These are phyloP conservation scores for Fusarium nodosum DNA, from an alignment of 2,329 filamentous ascomycete species.

Conservation along the genomic window DNA sequence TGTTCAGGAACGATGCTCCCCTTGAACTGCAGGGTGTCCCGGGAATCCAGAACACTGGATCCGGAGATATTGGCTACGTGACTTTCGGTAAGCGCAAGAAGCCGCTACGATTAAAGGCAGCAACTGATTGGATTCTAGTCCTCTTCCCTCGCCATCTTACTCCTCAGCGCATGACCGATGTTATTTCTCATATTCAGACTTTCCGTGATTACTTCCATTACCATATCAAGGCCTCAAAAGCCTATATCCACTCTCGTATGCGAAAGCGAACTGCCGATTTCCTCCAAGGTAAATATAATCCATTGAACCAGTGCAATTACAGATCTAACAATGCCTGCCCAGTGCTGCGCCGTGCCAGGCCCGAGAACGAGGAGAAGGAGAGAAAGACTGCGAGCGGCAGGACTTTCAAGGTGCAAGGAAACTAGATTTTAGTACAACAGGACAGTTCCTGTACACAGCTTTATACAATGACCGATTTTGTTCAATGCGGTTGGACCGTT, in stretches of 20 bases:
- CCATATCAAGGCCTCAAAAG: slow-evolving; percentile 99
- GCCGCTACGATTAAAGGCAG: neutral
- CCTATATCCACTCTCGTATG: slow-evolving; percentile 99
- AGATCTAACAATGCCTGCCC: slow-evolving; percentile 49
- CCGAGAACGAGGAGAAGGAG: slow-evolving; percentile 97
- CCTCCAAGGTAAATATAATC: slow-evolving; percentile 81
- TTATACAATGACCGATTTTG: slow-evolving; percentile 21
- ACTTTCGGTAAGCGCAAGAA: slow-evolving; percentile 82
- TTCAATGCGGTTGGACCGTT: slow-evolving; percentile 12
- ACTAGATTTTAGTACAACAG: slow-evolving; percentile 41
- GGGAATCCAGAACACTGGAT: slow-evolving; percentile 81
- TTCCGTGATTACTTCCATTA: slow-evolving; percentile 99
- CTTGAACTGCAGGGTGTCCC: slow-evolving; percentile 89
- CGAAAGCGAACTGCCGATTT: slow-evolving; percentile 97
- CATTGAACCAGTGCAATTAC: neutral
- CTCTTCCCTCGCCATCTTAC: slow-evolving; percentile 96
- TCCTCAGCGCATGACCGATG: slow-evolving; percentile 88
- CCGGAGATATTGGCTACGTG: slow-evolving; percentile 94
- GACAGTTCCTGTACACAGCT: slow-evolving; percentile 20
- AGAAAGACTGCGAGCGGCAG: slow-evolving; percentile 97
- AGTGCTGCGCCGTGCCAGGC: slow-evolving; percentile 96
- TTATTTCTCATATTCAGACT: slow-evolving; percentile 99
- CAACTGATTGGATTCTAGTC: slow-evolving; percentile 66
- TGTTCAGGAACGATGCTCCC: slow-evolving; percentile 95
- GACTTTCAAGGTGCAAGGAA: slow-evolving; percentile 77